phyloP scores from a whole-genome alignment of 768 basidiomycete genomes.

The Mycena olivaceomarginata region DNA sequence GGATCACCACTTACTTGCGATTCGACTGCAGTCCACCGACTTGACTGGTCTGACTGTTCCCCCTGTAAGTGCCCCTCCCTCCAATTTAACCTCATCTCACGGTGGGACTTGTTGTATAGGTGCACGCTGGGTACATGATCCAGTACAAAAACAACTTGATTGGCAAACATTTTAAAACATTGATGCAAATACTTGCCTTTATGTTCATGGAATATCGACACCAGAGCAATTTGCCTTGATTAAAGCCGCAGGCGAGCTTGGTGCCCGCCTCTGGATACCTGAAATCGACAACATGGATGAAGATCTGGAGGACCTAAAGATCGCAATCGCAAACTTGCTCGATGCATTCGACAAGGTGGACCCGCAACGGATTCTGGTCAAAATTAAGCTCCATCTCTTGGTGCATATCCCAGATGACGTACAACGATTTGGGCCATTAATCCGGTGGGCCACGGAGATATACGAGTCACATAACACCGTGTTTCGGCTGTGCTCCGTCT shows the following conservation, averaged over 20 bases:
- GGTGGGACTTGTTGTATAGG: neutral
- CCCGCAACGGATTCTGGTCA: no score
- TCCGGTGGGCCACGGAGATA: conserved; percentile 59
- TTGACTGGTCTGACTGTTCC: conserved; percentile 43
- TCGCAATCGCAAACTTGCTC: conserved; percentile 56
- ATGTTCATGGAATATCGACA: conserved; percentile 50
- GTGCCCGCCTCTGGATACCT: conserved; percentile 5
- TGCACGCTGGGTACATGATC: conserved; percentile 55
- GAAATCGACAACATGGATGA: conserved; percentile 51
- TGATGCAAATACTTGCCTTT: conserved; percentile 55
- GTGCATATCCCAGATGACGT: conserved; percentile 53
- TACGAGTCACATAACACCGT: conserved; percentile 47
- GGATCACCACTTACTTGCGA: conserved; percentile 47
- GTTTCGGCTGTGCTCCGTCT: conserved; percentile 51
- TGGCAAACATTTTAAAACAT: conserved; percentile 58
- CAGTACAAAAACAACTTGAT: conserved; percentile 57
- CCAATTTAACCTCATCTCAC: no score
- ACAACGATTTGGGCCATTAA: conserved; percentile 55
- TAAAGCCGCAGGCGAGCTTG: no score
- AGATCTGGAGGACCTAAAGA: conserved; percentile 50
- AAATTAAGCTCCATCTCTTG: conserved; percentile 52
- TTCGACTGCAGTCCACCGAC: conserved; percentile 52
- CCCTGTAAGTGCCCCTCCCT: neutral
- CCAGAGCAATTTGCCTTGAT: conserved; percentile 11
- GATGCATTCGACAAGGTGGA: no score